A percentile compares a stretch with the other conserved stretches of the same genome.
phyloP scores from a whole-genome alignment of 768 basidiomycete species.

The Lactarius quietus region DNA sequence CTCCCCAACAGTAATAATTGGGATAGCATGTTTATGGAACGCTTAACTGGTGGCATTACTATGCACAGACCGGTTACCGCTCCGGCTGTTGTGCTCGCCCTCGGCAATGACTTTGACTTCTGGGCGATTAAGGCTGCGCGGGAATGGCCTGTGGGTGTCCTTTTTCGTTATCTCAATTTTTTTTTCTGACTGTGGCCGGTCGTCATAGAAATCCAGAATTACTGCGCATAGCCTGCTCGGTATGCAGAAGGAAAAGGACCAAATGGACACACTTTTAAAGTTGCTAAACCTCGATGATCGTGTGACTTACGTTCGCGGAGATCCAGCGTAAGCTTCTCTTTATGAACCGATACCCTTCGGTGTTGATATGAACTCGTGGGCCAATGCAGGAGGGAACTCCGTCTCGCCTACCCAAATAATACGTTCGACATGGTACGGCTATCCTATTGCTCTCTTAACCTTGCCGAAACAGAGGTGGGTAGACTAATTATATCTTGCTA shows the following conservation, averaged over 20 bases:
- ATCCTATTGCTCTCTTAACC: conserved; percentile 21
- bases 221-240: conserved; percentile 17
- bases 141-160: conserved; percentile 53
- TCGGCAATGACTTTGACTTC: conserved; percentile 68
- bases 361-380: not conserved
- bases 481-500: too few relatives aligned
- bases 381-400: not conserved
- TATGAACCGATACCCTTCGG: not conserved
- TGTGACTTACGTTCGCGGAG: conserved; percentile 13
- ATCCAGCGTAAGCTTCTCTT: conserved; percentile 15
- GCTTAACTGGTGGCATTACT: conserved; percentile 47
- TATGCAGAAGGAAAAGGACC: conserved; percentile 8
- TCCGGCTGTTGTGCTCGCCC: conserved; percentile 55
- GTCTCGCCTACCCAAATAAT: conserved; percentile 6
- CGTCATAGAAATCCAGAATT: conserved; percentile 13
- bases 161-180: too few relatives aligned
- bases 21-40: conserved; percentile 62
- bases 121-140: conserved; percentile 71
- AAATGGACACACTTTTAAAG: conserved; percentile 2
- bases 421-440: conserved; percentile 26
- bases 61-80: conserved; percentile 50
- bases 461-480: conserved; percentile 26
- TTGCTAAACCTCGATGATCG: conserved; percentile 10
- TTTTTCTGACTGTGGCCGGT: not conserved
- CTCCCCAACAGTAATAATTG: conserved; percentile 54